These are phyloP conservation scores for Arthroderma sp. DNA, from an alignment of 2,329 filamentous ascomycete genomes.

Conservation along the genomic window DNA sequence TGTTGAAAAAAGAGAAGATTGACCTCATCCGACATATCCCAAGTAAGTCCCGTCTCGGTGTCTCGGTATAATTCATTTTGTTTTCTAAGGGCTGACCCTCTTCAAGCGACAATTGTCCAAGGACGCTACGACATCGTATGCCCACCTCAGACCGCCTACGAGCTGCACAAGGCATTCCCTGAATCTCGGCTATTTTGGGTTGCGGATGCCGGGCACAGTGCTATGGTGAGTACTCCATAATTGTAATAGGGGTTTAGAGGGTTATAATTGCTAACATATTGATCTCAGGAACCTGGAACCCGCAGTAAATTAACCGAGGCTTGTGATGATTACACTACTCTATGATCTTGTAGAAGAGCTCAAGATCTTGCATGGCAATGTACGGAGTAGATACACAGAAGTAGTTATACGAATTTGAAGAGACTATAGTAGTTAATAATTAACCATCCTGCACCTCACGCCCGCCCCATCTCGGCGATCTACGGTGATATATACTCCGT, in stretches of 20 bases:
- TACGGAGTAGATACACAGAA: not conserved
- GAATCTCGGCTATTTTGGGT: not conserved
- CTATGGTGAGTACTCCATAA: not conserved
- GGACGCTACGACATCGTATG: slow-evolving; percentile 1
- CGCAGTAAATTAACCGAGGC: not conserved
- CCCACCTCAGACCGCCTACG: slow-evolving; percentile 1
- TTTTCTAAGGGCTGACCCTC: not conserved
- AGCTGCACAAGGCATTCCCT: not conserved
- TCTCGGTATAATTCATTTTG: not conserved
- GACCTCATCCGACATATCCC: slow-evolving; percentile 29
- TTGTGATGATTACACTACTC: not conserved
- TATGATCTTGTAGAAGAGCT: not conserved
- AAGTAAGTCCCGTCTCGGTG: slow-evolving; percentile 13
- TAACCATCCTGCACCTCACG: too few species aligned
- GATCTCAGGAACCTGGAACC: not conserved
- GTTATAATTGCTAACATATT: not conserved
- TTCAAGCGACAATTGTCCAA: not conserved
- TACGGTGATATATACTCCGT: too few species aligned
- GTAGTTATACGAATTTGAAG: not conserved
- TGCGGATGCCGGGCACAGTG: not conserved
- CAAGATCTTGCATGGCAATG: not conserved
- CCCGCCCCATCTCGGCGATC: too few species aligned
- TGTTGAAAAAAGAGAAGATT: slow-evolving; percentile 25
- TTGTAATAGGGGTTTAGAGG: too few species aligned
- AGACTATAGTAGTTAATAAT: too few species aligned